Evolutionary conservation across 306 rosid species (phyloP).

Genomic region (Abrus pulchellus): DNA sequence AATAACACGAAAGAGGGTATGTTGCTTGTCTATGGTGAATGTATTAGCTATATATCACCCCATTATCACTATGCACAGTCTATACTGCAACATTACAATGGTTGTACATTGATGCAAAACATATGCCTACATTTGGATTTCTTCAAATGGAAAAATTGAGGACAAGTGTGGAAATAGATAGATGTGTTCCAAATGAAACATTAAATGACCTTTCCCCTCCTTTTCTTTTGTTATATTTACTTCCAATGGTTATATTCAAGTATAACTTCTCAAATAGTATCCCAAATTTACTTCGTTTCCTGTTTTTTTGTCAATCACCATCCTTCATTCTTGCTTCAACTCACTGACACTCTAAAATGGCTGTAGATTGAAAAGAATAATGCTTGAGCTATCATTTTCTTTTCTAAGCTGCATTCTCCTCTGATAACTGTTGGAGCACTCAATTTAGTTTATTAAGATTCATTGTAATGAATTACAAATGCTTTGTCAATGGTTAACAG

Average conservation of each 20-base stretch:
- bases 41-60: conserved; percentile 39
- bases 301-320: background rate
- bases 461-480: conserved; percentile 22
- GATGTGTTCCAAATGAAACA: conserved; percentile 16
- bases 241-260: conserved; percentile 31
- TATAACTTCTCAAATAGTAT: conserved; percentile 18
- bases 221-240: background rate
- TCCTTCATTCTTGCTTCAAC: conserved; percentile 24
- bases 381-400: conserved; percentile 37
- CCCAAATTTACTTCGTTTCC: conserved; percentile 19
- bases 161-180: conserved; percentile 29
- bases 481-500: conserved; percentile 60
- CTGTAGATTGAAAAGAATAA: conserved; percentile 40
- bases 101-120: conserved; percentile 31
- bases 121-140: conserved; percentile 33
- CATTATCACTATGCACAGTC: background rate
- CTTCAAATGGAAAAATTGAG: conserved; percentile 18
- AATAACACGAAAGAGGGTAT: conserved; percentile 97
- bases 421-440: conserved; percentile 42
- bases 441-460: conserved; percentile 31
- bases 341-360: conserved; percentile 6
- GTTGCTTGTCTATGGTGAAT: conserved; percentile 43
- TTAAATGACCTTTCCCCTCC: background rate
- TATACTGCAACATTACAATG: conserved; percentile 15
- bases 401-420: conserved; percentile 14